Evolutionary conservation across 805 yeast genomes (phyloP).

Genomic region (Pichia paraexigua): DNA sequence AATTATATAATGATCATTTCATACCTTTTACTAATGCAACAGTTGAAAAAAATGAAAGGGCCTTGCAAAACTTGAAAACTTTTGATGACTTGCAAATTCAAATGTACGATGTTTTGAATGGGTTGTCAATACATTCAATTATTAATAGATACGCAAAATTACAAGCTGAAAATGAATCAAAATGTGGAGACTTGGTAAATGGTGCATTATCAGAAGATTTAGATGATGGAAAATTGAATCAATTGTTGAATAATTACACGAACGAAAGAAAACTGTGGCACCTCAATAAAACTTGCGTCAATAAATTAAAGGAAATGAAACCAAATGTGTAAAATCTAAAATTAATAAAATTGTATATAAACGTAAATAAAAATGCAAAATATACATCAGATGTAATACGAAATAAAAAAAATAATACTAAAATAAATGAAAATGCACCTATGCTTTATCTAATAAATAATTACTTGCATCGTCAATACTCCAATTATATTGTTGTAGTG

Average conservation of each 20-base stretch:
- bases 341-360: neutral
- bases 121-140: constrained; percentile 29
- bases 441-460: constrained; percentile 66
- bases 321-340: neutral
- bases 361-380: too few species aligned
- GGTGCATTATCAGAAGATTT: constrained; percentile 13
- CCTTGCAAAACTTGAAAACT: constrained; percentile 6
- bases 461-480: constrained; percentile 84
- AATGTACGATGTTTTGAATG: constrained; percentile 24
- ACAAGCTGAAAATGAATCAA: constrained; percentile 22
- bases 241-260: neutral
- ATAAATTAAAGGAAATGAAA: neutral
- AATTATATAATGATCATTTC: constrained; percentile 18
- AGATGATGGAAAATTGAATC: constrained; percentile 1
- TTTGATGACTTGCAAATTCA: constrained; percentile 20
- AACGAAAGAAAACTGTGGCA: constrained; percentile 1
- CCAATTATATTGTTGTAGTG: constrained; percentile 64
- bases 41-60: neutral
- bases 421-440: neutral
- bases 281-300: neutral
- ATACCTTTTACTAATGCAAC: neutral
- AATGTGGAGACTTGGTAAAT: constrained; percentile 11
- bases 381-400: neutral
- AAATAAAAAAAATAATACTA: neutral
- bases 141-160: constrained; percentile 29